Conservation (phyloP, 805 yeast species). For the Candida qinlingensis region DNA sequence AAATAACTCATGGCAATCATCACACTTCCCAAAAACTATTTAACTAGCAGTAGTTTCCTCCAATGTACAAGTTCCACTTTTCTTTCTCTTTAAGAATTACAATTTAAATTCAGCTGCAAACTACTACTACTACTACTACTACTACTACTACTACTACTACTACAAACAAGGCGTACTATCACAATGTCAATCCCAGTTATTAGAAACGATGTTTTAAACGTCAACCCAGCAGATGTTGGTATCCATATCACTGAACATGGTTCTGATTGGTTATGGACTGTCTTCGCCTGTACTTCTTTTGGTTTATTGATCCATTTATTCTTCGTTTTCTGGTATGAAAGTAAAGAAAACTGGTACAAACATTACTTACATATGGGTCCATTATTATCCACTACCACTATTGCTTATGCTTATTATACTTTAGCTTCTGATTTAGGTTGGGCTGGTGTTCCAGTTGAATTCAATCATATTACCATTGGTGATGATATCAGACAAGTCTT, state of each 20-base stretch:
- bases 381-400: slow-evolving; percentile 34
- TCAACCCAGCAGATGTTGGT: slow-evolving; percentile 33
- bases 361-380: slow-evolving; percentile 37
- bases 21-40: neutral
- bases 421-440: slow-evolving; percentile 56
- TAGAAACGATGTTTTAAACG: slow-evolving; percentile 3
- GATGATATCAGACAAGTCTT: slow-evolving; percentile 45
- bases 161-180: no score
- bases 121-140: neutral
- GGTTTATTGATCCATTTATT: slow-evolving; percentile 28
- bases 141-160: neutral
- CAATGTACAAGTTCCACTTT: no score
- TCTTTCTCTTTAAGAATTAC: neutral
- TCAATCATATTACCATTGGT: slow-evolving; percentile 37
- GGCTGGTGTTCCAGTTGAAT: slow-evolving; percentile 42
- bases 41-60: neutral
- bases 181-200: slow-evolving; percentile 1
- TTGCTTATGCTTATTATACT: slow-evolving; percentile 48
- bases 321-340: slow-evolving; percentile 19
- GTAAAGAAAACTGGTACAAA: slow-evolving; percentile 19
- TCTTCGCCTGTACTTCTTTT: slow-evolving; percentile 41
- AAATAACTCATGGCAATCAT: no score
- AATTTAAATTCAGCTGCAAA: neutral
- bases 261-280: slow-evolving; percentile 67
- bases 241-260: slow-evolving; percentile 52